Conservation (phyloP, 192 early-diverging fungal genomes). For the Coemansia sp. region DNA sequence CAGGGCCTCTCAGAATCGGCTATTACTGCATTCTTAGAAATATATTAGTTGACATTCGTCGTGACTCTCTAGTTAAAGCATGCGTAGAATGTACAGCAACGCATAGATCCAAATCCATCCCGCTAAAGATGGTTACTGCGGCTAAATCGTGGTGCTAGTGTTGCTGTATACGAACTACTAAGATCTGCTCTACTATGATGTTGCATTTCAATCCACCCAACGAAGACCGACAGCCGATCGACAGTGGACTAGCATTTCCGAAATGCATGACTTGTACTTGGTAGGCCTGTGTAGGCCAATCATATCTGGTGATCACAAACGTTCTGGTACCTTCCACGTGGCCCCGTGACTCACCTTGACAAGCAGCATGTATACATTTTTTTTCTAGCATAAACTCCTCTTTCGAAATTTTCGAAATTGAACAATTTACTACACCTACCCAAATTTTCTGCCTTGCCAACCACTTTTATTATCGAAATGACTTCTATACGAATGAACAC, state of each 20-base stretch:
- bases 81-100: too few relatives aligned
- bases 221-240: neutral
- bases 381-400: neutral
- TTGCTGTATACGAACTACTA: too few relatives aligned
- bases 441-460: neutral
- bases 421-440: neutral
- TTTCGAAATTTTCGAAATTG: neutral
- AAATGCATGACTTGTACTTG: neutral
- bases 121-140: too few relatives aligned
- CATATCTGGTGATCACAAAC: neutral
- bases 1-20: neutral
- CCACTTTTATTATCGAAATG: constrained; percentile 23
- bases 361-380: neutral
- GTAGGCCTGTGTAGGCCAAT: neutral
- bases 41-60: too few relatives aligned
- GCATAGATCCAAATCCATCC: too few relatives aligned
- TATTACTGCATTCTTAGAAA: neutral
- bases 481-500: constrained; percentile 57
- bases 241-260: neutral
- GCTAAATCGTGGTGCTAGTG: too few relatives aligned
- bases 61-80: too few relatives aligned
- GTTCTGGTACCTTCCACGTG: constrained; percentile 9
- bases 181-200: too few relatives aligned
- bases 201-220: too few relatives aligned
- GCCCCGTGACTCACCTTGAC: neutral